phyloP scores from a whole-genome alignment of 768 basidiomycete genomes.

The Auriscalpium microsporum region DNA sequence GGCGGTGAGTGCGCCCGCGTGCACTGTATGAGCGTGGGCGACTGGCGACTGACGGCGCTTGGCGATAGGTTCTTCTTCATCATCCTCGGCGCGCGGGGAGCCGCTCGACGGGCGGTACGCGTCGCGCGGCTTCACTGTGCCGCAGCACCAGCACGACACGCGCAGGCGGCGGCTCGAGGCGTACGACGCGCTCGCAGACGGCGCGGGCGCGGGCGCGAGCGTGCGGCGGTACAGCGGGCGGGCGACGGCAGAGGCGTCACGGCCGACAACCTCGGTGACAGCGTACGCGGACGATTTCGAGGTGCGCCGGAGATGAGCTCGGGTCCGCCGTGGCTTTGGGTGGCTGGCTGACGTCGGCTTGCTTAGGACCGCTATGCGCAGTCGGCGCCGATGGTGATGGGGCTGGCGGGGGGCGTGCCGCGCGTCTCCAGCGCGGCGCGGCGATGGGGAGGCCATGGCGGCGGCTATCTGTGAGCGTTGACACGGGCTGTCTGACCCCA shows the following conservation, averaged over 20 bases:
- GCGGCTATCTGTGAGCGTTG: not conserved
- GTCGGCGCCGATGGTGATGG: not conserved
- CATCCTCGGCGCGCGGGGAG: not conserved
- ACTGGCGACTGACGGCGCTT: too few relatives aligned
- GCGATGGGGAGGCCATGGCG: not conserved
- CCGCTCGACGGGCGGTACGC: not conserved
- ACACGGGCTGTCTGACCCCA: not conserved
- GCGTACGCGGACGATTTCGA: slow-evolving; percentile 12
- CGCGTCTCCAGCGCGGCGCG: not conserved
- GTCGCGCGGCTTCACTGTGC: not conserved
- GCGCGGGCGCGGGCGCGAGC: not conserved
- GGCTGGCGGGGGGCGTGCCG: not conserved
- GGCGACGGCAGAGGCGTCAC: slow-evolving; percentile 9
- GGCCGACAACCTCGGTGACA: slow-evolving; percentile 10
- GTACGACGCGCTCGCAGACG: not conserved
- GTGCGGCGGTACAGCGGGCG: slow-evolving; percentile 13
- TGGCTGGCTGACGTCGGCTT: not conserved
- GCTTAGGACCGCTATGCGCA: not conserved
- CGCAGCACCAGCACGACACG: not conserved
- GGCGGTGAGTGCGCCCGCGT: not conserved
- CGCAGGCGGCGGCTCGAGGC: not conserved
- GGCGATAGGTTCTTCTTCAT: not conserved
- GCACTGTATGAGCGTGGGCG: too few relatives aligned
- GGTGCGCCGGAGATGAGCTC: slow-evolving; percentile 5
- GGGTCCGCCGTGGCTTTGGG: not conserved